Evolutionary conservation across 202 grass and related monocot species (phyloP).

Genomic region (Setaria viridis): DNA sequence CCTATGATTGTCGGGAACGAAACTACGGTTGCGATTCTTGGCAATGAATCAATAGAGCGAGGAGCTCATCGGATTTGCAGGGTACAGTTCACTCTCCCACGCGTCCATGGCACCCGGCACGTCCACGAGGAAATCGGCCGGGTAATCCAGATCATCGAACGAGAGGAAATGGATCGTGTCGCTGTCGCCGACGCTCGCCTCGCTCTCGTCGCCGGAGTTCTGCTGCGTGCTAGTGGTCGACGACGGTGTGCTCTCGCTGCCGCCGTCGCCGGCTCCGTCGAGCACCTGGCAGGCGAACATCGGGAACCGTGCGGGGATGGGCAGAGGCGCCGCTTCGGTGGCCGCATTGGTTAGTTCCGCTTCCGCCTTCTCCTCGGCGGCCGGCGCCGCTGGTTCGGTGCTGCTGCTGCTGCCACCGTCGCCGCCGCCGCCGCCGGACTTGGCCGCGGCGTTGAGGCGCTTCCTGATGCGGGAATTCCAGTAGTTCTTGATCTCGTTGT

Average conservation of each 20-base stretch:
- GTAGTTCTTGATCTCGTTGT: slow-evolving; percentile 72
- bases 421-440: not conserved
- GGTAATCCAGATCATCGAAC: slow-evolving; percentile 46
- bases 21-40: not conserved
- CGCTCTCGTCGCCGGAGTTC: slow-evolving; percentile 40
- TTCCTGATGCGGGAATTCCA: slow-evolving; percentile 69
- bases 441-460: slow-evolving; percentile 6
- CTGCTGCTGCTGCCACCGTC: no score
- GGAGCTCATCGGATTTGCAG: not conserved
- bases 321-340: not conserved
- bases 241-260: not conserved
- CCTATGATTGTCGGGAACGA: not conserved
- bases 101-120: slow-evolving; percentile 25
- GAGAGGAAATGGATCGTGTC: slow-evolving; percentile 32
- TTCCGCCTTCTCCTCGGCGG: not conserved
- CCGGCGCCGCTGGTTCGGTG: not conserved
- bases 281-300: slow-evolving; percentile 54
- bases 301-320: slow-evolving; percentile 30
- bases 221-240: slow-evolving; percentile 21
- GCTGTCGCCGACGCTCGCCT: slow-evolving; percentile 38
- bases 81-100: slow-evolving; percentile 42
- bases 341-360: not conserved
- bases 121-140: slow-evolving; percentile 26
- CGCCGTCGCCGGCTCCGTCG: not conserved
- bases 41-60: not conserved